phyloP scores from a whole-genome alignment of 164 flowering plant genomes.

The Cinnamomum chago region DNA sequence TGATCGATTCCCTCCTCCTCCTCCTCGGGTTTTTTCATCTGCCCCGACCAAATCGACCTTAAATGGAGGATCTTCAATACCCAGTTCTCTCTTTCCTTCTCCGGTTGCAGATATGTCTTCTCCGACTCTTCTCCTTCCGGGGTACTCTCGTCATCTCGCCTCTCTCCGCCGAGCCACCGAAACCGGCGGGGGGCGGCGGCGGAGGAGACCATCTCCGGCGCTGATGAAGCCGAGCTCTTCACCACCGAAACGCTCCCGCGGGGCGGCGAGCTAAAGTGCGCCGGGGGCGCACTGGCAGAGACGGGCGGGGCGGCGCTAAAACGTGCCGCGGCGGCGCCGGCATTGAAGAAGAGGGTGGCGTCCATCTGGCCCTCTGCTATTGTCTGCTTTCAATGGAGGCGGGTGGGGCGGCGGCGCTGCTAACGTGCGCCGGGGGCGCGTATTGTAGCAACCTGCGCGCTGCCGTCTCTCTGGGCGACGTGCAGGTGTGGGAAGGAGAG shows the following conservation, averaged over 20 bases:
- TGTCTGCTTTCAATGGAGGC: not conserved
- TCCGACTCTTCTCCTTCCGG: slow-evolving; percentile 11
- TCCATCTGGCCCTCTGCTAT: slow-evolving; percentile 42
- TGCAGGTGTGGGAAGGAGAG: too few species aligned
- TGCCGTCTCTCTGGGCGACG: too few species aligned
- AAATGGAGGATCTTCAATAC: slow-evolving; percentile 68
- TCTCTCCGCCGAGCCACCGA: slow-evolving; percentile 37
- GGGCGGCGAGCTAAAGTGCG: slow-evolving; percentile 38
- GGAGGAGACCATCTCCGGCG: slow-evolving; percentile 33
- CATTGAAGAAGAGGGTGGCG: slow-evolving; percentile 36
- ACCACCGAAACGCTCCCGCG: slow-evolving; percentile 19
- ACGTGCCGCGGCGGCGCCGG: slow-evolving; percentile 35
- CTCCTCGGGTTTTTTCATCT: slow-evolving; percentile 8
- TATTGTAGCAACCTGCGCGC: not conserved
- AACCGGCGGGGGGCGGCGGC: slow-evolving; percentile 51
- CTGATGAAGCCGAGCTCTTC: slow-evolving; percentile 23
- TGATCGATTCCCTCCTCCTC: slow-evolving; percentile 1
- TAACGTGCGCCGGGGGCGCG: not conserved
- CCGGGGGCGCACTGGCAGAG: slow-evolving; percentile 25
- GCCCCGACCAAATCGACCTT: slow-evolving; percentile 41
- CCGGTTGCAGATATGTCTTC: not conserved
- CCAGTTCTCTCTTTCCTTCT: slow-evolving; percentile 42
- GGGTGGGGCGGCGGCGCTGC: not conserved
- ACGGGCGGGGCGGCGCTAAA: slow-evolving; percentile 31
- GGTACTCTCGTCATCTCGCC: slow-evolving; percentile 25